Evolutionary conservation across 2,329 filamentous ascomycete species (phyloP), one percentile per base, ranked within the genome.

Genomic region (Fusarium anguioides): DNA sequence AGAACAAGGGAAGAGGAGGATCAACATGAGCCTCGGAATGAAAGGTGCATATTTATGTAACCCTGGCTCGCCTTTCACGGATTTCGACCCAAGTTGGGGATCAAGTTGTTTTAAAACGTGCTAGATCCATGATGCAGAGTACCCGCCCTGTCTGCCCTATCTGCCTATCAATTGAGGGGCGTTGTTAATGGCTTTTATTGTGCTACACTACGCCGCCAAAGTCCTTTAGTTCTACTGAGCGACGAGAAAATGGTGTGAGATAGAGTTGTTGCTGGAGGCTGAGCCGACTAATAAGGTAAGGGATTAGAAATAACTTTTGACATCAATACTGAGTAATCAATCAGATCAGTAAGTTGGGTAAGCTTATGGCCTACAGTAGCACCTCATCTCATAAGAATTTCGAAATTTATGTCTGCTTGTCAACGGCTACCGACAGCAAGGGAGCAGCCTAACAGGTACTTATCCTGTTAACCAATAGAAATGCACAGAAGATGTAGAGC

Each of bases 31-130:
- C 6, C 29, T 37, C 21, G 23, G 23, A 45, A 35, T 17, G 50
- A 26, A 60, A 39, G 60, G 26, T 27, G 24, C 21, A 29, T 49
- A 64, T 59, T 63, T 63, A 63, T 63, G 51, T 50, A 63, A 58
- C 50, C 53, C 51, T 60, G 41, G 49, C 12, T 14, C 29, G 23
- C 40, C 39, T 26, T 21, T 17, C 31, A 48, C 52, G 52, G 52
- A 29, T 12, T 55, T 61, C 56, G 35, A 33, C 24, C 59, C 59
- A 39, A 57, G 26, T 63, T 48, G 23, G 58, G 42, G n/a, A n/a
- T n/a, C n/a, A n/a, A n/a, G 14, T n/a, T 63, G 51, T 39, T 31
- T 48, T 63, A 17, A 24, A n/a, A 46, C n/a, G 17, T 50, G 44
- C 42, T 36, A 39, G 20, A 29, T 50, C 35, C 29, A 62, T 42